Base-by-base conservation (phyloP, 306 rosid species). In the Geum urbanum region DNA sequence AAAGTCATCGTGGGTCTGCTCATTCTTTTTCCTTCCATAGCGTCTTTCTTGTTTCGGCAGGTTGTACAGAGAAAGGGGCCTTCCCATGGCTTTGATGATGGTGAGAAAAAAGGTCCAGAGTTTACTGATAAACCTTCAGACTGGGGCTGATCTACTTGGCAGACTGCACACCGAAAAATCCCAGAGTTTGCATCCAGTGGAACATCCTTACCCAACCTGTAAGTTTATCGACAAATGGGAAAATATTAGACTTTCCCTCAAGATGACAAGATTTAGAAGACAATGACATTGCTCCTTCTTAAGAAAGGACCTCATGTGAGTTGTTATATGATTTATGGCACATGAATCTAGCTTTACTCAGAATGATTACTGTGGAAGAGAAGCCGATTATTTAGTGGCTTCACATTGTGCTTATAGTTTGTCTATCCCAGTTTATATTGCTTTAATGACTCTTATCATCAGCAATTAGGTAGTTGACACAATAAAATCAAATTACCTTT, bases 21-120 rank as follows among this genome's bases (percentile, higher is more conserved):
- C 9, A 92, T 79, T 84, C 95, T 80, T 79, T 91, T 94, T 55
- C 97, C 99, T 87, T 94, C 99, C 95, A 91, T 91, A 67, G 97
- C 99, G 52, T 92, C 98, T 85, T 90, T 92, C 86, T 90, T 92
- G 76, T 74, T 90, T 66, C 86, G 83, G 78, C 97, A 92, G 66
- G 71, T 84, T 18, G 89, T 44, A 64, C 98, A 92, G 81, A 92
- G 96, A 79, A 92, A 91, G 39, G 95, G 97, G 11, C 99, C 97
- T 84, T 91, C 97, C 94, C 96, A 91, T 32, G 94, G 94, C 54
- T 87, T 90, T n/a, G 99, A 86, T 22, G 96, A 81, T 7, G 90
- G 88, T 11, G 94, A 83, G 77, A 87, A 91, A 70, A 91, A 94
- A 71, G 96, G 89, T 35, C 87, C 96, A 6, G 96, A 86, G 50